Evolutionary conservation across 495 filamentous ascomycete genomes (phyloP).

Genomic region (Stereocaulon alpinum): DNA sequence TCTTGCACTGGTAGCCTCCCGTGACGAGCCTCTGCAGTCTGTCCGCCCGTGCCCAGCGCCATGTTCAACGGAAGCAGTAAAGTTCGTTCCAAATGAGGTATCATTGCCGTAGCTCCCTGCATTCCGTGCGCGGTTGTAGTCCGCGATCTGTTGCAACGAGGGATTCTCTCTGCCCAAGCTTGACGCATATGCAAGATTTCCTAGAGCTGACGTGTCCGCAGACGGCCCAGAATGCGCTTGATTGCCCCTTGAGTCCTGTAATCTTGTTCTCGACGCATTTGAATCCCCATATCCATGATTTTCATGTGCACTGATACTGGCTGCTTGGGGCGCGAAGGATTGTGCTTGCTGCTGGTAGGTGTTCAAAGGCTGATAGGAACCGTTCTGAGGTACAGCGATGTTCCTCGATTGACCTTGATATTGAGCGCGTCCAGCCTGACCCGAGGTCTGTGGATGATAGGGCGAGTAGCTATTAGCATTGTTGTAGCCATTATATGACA

Average conservation of each 20-base stretch:
- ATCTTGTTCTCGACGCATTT: not conserved
- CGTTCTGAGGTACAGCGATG: not conserved
- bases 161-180: conserved; percentile 13
- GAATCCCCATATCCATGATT: conserved; percentile 6
- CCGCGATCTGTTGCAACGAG: conserved; percentile 7
- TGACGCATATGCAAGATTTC: conserved; percentile 25
- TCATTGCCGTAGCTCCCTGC: conserved; percentile 3
- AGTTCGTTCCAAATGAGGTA: not conserved
- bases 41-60: not conserved
- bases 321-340: not conserved
- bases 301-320: conserved; percentile 1
- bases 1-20: not conserved
- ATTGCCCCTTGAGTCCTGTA: not conserved
- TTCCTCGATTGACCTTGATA: conserved; percentile 6
- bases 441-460: conserved; percentile 12
- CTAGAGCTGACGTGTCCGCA: conserved; percentile 20
- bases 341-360: conserved; percentile 15
- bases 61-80: not conserved
- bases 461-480: conserved; percentile 9
- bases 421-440: not conserved
- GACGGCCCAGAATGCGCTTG: conserved; percentile 3
- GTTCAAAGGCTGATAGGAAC: conserved; percentile 9
- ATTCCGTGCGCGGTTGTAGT: conserved; percentile 15
- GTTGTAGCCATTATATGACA: conserved; percentile 13
- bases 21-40: not conserved